Base-by-base conservation (phyloP, 2,329 filamentous ascomycete species). In the Scortechinia acanthostroma region DNA sequence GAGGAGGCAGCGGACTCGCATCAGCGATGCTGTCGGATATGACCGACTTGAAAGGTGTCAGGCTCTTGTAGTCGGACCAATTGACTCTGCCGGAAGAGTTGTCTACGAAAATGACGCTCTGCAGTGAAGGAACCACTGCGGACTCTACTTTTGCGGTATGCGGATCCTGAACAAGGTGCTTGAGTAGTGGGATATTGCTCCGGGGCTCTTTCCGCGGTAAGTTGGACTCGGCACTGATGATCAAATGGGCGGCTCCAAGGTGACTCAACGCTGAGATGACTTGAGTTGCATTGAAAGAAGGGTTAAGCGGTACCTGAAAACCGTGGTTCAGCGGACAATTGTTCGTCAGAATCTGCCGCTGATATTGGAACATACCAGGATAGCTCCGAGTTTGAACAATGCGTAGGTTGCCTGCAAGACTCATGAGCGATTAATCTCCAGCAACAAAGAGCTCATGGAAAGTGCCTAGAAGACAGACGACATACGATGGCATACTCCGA, bases 301-400 rank as follows among this genome's bases (percentile, higher is more conserved):
- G 35, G 17, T 40, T 40, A 6, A 40, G 6, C 6, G 35, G 35
- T 13, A 40, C 35, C 35, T 40, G 17, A 13, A 19, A 30, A n/a
- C 10, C 10, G 10, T 30, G n/a, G 25, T n/a, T n/a, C n/a, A 30
- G n/a, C n/a, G 25, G 25, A 30, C n/a, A 40, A 40, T 13, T 40
- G 10, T 10, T 30, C n/a, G n/a, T 30, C n/a, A 30, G 25, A 10
- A n/a, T 30, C 25, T n/a, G 25, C n/a, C 25, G 10, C n/a, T 30
- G 10, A 6, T 40, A 15, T 19, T 13, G 10, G 6, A 17, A 40
- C 35, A 6, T 10, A 40, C 35, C 17, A 40, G 17, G 35, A 40
- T 40, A 40, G 35, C 35, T 19, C 35, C 35, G 10, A 40, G 35
- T 19, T 40, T 40, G 35, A 40, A 40, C 17, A 40, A 17, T 13